Conservation (phyloP, 352 stramenopile species). For the Globisporangium apiculatum region DNA sequence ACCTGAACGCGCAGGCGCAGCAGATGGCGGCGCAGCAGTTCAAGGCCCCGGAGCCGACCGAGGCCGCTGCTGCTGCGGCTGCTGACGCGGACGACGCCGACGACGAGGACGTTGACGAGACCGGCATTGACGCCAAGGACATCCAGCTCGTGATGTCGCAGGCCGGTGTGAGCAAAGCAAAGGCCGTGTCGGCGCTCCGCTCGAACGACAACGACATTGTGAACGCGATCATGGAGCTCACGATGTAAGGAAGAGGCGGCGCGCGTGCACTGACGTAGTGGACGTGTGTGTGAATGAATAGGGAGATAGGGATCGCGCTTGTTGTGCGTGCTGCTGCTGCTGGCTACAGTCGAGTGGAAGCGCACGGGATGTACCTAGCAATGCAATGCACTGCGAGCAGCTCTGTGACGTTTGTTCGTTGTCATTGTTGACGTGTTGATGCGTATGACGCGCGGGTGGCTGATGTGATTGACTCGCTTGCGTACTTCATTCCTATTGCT, state of each 20-base stretch:
- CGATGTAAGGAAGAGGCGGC: constrained; percentile 82
- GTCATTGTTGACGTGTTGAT: too few relatives aligned
- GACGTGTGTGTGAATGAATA: not conserved
- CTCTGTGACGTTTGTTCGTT: too few relatives aligned
- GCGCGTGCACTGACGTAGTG: not conserved
- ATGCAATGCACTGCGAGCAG: not conserved
- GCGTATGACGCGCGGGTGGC: too few relatives aligned
- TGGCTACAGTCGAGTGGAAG: too few relatives aligned
- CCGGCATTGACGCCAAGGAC: constrained; percentile 97
- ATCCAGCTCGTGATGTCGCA: constrained; percentile 98
- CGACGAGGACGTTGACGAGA: constrained; percentile 92
- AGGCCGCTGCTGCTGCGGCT: constrained; percentile 29
- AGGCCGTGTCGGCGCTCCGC: constrained; percentile 95
- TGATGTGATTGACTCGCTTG: too few relatives aligned
- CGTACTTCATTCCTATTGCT: too few relatives aligned
- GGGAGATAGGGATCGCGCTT: constrained; percentile 1
- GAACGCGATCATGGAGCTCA: constrained; percentile 99
- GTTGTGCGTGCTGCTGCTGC: not conserved
- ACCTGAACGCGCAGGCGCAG: constrained; percentile 90
- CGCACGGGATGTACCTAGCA: not conserved
- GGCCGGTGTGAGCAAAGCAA: constrained; percentile 89
- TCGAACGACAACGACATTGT: constrained; percentile 99
- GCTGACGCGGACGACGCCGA: constrained; percentile 82
- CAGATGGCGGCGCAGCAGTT: constrained; percentile 91
- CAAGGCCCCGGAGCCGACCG: constrained; percentile 49